Conservation (phyloP, 495 filamentous ascomycete species). For the Xylaria sp. region DNA sequence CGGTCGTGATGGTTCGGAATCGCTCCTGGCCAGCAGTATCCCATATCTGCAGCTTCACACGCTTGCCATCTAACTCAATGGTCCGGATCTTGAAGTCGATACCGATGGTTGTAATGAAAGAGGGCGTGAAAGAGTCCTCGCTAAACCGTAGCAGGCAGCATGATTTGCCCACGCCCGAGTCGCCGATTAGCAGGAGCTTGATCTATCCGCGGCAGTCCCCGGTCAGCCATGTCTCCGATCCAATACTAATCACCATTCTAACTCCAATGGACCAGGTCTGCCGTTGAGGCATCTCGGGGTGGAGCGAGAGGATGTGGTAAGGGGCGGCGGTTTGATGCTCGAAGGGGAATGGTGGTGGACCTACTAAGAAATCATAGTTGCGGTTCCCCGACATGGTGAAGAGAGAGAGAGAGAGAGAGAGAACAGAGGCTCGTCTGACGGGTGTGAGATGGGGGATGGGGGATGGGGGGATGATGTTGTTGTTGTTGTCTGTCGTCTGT, state of each 20-base stretch:
- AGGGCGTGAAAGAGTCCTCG: conserved; percentile 98
- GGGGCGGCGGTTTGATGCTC: conserved; percentile 9
- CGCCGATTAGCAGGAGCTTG: conserved; percentile 97
- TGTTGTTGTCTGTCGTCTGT: no score
- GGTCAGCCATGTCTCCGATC: conserved; percentile 3
- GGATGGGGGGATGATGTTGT: not conserved
- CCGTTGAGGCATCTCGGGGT: conserved; percentile 8
- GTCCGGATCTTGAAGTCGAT: conserved; percentile 99
- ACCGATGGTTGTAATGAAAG: conserved; percentile 99
- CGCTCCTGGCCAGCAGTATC: conserved; percentile 98
- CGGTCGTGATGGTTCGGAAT: conserved; percentile 98
- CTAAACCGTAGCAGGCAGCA: conserved; percentile 98
- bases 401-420: no score
- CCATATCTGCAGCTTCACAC: conserved; percentile 99
- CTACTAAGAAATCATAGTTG: conserved; percentile 98
- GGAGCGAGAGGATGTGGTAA: conserved; percentile 1
- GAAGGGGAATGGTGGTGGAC: conserved; percentile 32
- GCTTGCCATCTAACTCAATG: conserved; percentile 97
- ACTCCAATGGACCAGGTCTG: not conserved
- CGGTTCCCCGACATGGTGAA: conserved; percentile 88
- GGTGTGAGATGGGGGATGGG: not conserved
- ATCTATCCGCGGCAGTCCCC: conserved; percentile 64
- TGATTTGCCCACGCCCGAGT: conserved; percentile 97
- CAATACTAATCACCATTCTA: not conserved
- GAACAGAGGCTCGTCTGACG: conserved; percentile 36